These are phyloP conservation scores for Bruguiera gymnorhiza DNA, from an alignment of 345 rosid species.

Conservation along the genomic window DNA sequence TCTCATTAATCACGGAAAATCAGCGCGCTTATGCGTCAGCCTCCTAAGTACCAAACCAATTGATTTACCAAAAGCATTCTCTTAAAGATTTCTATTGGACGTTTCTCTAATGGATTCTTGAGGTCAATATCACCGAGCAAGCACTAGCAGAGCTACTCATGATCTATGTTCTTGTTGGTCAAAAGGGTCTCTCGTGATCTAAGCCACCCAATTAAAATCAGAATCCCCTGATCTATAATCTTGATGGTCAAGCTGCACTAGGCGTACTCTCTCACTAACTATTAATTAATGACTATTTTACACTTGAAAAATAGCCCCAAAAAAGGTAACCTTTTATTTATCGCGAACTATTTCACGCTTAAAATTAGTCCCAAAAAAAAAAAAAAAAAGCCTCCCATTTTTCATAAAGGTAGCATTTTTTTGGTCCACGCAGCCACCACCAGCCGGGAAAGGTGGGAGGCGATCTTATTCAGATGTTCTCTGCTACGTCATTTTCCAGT, in stretches of 20 bases:
- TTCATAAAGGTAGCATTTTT: background rate
- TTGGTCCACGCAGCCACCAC: background rate
- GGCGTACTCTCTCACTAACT: background rate
- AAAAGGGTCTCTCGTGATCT: background rate
- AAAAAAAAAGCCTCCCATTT: background rate
- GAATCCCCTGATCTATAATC: background rate
- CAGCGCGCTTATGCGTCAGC: no score
- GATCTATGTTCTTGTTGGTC: no score
- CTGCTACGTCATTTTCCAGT: conserved; percentile 28
- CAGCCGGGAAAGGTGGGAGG: background rate
- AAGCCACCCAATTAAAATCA: background rate
- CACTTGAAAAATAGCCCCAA: no score
- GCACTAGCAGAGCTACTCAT: no score
- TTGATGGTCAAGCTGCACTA: no score
- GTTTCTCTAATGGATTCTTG: background rate
- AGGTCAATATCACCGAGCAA: background rate
- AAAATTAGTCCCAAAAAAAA: background rate
- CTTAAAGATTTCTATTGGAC: background rate
- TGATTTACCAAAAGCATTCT: no score
- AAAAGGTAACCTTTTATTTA: background rate
- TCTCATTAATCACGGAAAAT: no score
- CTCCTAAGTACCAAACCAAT: no score
- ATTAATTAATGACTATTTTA: no score
- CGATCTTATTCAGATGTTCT: background rate
- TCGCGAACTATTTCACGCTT: background rate